Base-by-base conservation (phyloP, 2,329 filamentous ascomycete genomes). In the Colletotrichum tropicicola region DNA sequence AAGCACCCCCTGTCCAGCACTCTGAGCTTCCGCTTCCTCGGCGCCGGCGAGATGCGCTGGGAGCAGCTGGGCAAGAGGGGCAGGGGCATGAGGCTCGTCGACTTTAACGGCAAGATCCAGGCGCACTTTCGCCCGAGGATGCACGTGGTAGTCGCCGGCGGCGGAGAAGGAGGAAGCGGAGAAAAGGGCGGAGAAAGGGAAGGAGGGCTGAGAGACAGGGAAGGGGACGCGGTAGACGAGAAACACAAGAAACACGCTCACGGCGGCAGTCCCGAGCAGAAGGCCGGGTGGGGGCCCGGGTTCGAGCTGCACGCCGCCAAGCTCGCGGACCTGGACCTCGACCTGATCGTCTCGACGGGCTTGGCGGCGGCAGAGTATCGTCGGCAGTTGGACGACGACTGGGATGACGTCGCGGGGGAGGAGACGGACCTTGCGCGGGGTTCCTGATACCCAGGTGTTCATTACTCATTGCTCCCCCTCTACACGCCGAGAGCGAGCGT, bases 281-380 rank as follows among this genome's bases (percentile, higher is more conserved):
- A 45, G 32, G 39, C 53, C 17, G 25, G 28, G 10, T 25, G 54
- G 43, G 48, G 45, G 3, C 57, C 57, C 19, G 66, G 63, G 12
- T 68, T 68, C 48, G 63, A 68, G 41, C 19, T 68, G 23, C 35
- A 61, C 15, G 53, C 44, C 35, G 32, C 47, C 8, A 39, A 12
- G 27, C 48, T 68, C 10, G 63, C 55, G 10, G 66, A 68, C 23
- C 57, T 66, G 12, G 53, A 67, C 21, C 28, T 68, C 5, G 66
- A 68, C 15, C 37, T 68, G 45, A 35, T 68, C 25, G 53, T 68
- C 35, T 41, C 54, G 17, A 68, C 66, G 6, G 66, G 66, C 48
- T 44, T 68, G 41, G 66, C 63, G 8, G 63, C 58, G 13, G 66
- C 63, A 32, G 66, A 68, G 37, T 39, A 68, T 25, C 66, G 58